A percentile compares a stretch with the other conserved stretches of the same genome.
These are phyloP conservation scores for Hyaloscypha hepaticicola DNA, from an alignment of 495 filamentous ascomycete genomes.

Conservation along the genomic window DNA sequence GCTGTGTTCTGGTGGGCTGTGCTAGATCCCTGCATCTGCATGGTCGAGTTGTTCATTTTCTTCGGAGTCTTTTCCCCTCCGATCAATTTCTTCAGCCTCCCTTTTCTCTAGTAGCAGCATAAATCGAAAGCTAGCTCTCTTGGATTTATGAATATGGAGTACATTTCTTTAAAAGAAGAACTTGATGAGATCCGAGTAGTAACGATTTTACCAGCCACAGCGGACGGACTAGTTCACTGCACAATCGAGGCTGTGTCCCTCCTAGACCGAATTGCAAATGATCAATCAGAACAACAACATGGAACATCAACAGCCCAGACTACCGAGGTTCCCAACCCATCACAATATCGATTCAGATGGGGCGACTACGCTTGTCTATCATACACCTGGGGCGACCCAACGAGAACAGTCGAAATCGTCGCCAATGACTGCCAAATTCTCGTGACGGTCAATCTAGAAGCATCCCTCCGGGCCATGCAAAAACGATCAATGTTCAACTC, in stretches of 20 bases:
- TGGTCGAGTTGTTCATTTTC: too few species aligned
- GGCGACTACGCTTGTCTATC: slow-evolving; percentile 22
- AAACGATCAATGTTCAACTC: not conserved
- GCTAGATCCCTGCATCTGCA: too few species aligned
- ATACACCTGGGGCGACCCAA: slow-evolving; percentile 15
- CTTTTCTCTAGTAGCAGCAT: too few species aligned
- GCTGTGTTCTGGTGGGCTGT: too few species aligned
- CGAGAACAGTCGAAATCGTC: not conserved
- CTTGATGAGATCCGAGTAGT: slow-evolving; percentile 19
- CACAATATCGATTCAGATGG: slow-evolving; percentile 14
- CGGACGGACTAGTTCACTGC: slow-evolving; percentile 7
- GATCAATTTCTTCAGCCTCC: too few species aligned
- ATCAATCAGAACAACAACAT: not conserved
- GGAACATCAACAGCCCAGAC: not conserved
- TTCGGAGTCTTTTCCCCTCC: too few species aligned
- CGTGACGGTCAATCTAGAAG: slow-evolving; percentile 12
- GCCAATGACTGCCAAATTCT: slow-evolving; percentile 7
- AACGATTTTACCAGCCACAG: not conserved
- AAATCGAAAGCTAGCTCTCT: too few species aligned
- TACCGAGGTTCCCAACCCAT: not conserved
- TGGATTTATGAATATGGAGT: too few species aligned
- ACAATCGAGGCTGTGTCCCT: slow-evolving; percentile 14
- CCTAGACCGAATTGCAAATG: not conserved
- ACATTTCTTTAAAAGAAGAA: slow-evolving; percentile 15
- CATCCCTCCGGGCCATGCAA: slow-evolving; percentile 9